These are phyloP conservation scores for Dipodascus albidus DNA, from an alignment of 805 yeast species.

Conservation along the genomic window DNA sequence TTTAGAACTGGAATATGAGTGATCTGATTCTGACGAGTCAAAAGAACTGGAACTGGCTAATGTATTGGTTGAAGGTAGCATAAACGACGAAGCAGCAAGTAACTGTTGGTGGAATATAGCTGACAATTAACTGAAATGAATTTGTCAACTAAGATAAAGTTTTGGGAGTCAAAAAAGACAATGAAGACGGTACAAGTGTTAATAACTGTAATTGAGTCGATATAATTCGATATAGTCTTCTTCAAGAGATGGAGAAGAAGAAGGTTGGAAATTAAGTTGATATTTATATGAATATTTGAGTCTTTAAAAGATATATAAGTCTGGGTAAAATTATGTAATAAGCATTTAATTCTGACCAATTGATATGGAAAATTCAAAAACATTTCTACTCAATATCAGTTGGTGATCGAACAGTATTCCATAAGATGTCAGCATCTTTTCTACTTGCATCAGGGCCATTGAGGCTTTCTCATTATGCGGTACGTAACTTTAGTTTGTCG, in stretches of 20 bases:
- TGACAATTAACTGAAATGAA: not conserved
- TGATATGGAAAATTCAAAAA: not conserved
- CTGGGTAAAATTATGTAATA: not conserved
- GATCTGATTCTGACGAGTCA: not conserved
- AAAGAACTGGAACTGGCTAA: not conserved
- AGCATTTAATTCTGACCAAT: not conserved
- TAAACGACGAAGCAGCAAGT: not conserved
- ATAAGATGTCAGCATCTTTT: not conserved
- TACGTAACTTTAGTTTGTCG: not conserved
- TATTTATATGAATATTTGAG: not conserved
- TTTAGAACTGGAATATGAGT: not conserved
- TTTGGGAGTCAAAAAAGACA: conserved; percentile 2
- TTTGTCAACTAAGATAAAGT: not conserved
- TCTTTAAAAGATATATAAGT: no score
- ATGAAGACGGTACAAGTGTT: no score
- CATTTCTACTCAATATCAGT: not conserved
- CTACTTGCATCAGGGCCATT: not conserved
- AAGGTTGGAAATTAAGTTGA: not conserved
- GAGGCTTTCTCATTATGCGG: not conserved
- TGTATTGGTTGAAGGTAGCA: not conserved
- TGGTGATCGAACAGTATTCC: no score
- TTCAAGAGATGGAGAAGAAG: not conserved
- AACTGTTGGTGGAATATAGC: not conserved
- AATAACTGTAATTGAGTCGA: no score
- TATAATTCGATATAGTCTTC: no score